Evolutionary conservation across 306 rosid species (phyloP), one percentile per base, ranked within the genome.

Genomic region (Prunus dulcis): DNA sequence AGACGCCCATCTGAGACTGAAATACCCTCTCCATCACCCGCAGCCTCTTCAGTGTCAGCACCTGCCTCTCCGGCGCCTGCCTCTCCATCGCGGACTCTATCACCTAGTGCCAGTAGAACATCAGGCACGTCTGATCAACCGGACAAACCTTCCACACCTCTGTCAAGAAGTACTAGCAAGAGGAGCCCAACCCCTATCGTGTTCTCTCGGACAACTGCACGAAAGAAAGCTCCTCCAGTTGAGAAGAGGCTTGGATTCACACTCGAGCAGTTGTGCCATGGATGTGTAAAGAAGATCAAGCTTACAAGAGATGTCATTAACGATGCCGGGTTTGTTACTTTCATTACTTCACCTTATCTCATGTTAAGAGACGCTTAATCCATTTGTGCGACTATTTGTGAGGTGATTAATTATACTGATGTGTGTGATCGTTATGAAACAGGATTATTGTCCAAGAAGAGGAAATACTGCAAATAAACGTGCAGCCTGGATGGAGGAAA

Each of bases 401-500:
- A 34, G 43, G 43, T 34, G 43, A 34, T 34, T 34, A 34, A 34
- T 34, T 34, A 6, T 34, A 34, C 43, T 27, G 41, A 13, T 61
- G 63, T 22, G 11, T 18, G 56, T 22, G 46, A 5, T 17, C 3
- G 32, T 32, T 46, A 6, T 9, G 1, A 9, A 1, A 47, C 90
- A 95, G 97, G 86, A 81, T 85, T 38, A 83, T 92, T 10, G 73
- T 89, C 78, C 82, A 86, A 84, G 91, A 92, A 80, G 89, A 90
- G 74, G 97, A 92, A 77, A 52, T 55, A 20, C 53, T 92, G 53
- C 88, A 73, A 82, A 87, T 95, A 64, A 89, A 86, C 43, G 91
- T 95, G 73, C 87, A 88, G 73, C 92, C 98, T 3, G 98, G 98
- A 75, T 95, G 97, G 97, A 92, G 78, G 83, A 88, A 83, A 82